A percentile compares a stretch with the other conserved stretches of the same genome.
phyloP scores from a whole-genome alignment of 1,284 basidiomycete species.

The Ganoderma sp. region DNA sequence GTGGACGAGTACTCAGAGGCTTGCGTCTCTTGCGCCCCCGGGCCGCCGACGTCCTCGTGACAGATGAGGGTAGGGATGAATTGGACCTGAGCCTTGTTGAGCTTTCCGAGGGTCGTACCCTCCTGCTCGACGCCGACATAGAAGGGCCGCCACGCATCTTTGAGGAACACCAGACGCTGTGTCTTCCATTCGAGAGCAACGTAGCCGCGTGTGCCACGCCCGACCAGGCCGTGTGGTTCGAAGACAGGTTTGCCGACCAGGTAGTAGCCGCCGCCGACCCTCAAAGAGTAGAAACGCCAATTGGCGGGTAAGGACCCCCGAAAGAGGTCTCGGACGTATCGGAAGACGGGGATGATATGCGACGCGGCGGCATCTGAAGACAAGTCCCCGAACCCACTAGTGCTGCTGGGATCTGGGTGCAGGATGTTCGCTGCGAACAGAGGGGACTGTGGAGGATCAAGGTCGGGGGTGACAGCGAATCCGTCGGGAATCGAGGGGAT shows the following conservation, averaged over 20 bases:
- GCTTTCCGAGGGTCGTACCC: background rate
- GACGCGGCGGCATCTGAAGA: too few relatives aligned
- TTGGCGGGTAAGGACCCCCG: background rate
- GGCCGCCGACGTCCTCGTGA: background rate
- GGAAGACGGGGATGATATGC: slow-evolving; percentile 6
- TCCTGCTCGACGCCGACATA: slow-evolving; percentile 4
- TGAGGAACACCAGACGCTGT: slow-evolving; percentile 14
- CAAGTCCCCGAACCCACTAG: background rate
- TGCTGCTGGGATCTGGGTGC: background rate
- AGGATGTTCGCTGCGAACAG: background rate
- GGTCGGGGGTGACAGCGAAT: background rate
- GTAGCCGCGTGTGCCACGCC: slow-evolving; percentile 11
- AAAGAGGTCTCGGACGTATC: slow-evolving; percentile 21
- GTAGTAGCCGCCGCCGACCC: slow-evolving; percentile 1
- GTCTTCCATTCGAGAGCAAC: slow-evolving; percentile 10
- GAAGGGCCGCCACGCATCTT: slow-evolving; percentile 9
- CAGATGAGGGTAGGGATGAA: slow-evolving; percentile 2
- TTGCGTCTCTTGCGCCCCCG: background rate
- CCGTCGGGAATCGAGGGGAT: background rate
- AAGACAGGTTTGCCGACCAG: background rate
- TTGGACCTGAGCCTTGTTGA: background rate
- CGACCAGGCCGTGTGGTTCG: background rate
- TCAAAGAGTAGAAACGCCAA: slow-evolving; percentile 16
- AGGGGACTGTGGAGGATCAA: background rate
- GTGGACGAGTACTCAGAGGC: background rate